Percentiles rank a stretch among this genome's conserved stretches.
These are phyloP conservation scores for Oryza officinalis DNA, from an alignment of 176 grass and related monocot genomes.

Conservation along the genomic window DNA sequence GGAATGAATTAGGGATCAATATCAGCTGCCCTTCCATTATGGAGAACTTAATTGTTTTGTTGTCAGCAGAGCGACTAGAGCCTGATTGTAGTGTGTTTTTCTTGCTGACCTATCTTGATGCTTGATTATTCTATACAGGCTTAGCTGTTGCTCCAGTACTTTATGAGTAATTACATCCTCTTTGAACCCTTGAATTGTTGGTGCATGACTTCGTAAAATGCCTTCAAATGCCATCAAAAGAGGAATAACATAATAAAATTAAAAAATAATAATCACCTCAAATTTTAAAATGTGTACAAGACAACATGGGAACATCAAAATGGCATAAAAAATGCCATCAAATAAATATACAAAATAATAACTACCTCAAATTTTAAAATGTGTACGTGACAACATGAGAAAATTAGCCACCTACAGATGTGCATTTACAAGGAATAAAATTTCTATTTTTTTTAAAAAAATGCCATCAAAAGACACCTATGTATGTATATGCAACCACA, in stretches of 20 bases:
- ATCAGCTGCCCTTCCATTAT: not conserved
- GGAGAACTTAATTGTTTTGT: not conserved
- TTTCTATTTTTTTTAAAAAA: too few relatives aligned
- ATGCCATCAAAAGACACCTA: too few relatives aligned
- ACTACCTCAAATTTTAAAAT: too few relatives aligned
- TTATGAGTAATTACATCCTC: not conserved
- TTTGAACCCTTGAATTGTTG: not conserved
- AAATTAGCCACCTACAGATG: not conserved
- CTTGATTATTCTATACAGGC: not conserved
- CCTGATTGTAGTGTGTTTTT: not conserved
- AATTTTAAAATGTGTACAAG: too few relatives aligned
- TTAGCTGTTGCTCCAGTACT: not conserved
- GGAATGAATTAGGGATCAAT: not conserved
- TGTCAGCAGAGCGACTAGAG: not conserved
- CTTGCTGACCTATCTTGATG: not conserved
- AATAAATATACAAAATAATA: too few relatives aligned
- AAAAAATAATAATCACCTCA: too few relatives aligned
- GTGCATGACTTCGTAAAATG: not conserved
- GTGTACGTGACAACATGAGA: not conserved
- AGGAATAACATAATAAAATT: too few relatives aligned
- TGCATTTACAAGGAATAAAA: too few relatives aligned
- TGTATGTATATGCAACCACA: not conserved
- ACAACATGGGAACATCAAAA: too few relatives aligned
- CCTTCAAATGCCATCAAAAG: too few relatives aligned
- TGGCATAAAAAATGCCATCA: too few relatives aligned